Percentiles rank a stretch among this genome's conserved stretches.
Evolutionary conservation across 305 asterid species (phyloP).

Genomic region (Solanum hybrid): DNA sequence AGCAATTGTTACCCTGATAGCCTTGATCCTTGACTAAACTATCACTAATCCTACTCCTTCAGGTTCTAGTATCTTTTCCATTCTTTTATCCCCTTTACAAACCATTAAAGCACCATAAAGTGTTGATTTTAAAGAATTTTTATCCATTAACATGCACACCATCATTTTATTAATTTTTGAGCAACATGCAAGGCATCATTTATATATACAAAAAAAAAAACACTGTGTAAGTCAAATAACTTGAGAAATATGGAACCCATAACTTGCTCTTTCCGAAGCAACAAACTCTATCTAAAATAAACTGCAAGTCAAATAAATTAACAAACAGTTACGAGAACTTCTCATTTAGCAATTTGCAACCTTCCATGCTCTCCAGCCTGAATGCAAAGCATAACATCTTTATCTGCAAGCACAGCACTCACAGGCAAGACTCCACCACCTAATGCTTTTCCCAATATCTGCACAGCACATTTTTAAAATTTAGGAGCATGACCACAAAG

Average conservation of each 20-base stretch:
- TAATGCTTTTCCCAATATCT: constrained; percentile 95
- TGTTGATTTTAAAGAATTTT: not conserved
- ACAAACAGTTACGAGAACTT: not conserved
- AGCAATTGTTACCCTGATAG: not conserved
- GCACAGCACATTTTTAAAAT: constrained; percentile 7
- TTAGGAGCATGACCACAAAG: not conserved
- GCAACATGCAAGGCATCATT: not conserved
- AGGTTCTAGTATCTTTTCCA: not conserved
- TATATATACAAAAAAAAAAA: not conserved
- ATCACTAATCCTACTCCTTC: not conserved
- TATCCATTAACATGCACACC: not conserved
- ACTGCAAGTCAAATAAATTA: not conserved
- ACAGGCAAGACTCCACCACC: constrained; percentile 98
- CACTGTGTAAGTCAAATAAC: not conserved
- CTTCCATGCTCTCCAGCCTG: constrained; percentile 99
- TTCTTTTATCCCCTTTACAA: not conserved
- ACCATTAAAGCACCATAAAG: not conserved
- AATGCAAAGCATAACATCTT: constrained; percentile 93
- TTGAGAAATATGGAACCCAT: no score
- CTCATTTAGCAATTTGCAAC: constrained; percentile 24
- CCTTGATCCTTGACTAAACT: not conserved
- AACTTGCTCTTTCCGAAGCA: not conserved
- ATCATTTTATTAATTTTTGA: not conserved
- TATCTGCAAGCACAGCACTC: constrained; percentile 91
- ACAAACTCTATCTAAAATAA: not conserved